These are phyloP conservation scores for Fraxinus excelsior DNA, from an alignment of 257 asterid genomes.

Conservation along the genomic window DNA sequence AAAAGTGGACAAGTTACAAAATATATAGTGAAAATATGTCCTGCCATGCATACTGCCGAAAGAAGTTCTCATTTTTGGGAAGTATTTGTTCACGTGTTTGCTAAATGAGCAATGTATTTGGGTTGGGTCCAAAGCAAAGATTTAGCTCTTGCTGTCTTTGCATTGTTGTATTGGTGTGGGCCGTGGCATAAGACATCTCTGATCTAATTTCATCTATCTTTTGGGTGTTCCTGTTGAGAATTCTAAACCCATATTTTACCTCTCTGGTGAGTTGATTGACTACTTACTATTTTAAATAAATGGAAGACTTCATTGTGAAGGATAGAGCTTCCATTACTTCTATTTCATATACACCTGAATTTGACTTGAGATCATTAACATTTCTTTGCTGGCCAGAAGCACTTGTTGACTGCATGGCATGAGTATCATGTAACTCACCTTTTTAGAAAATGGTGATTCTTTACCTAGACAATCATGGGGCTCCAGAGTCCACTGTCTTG, in stretches of 20 bases:
- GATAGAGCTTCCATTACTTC: not conserved
- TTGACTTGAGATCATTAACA: not conserved
- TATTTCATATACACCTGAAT: not conserved
- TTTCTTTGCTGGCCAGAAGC: not conserved
- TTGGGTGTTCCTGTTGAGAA: not conserved
- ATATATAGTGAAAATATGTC: not conserved
- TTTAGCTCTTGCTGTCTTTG: not conserved
- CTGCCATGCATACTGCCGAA: slow-evolving; percentile 3
- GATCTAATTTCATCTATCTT: not conserved
- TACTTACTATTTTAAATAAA: not conserved
- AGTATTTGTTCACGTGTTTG: not conserved
- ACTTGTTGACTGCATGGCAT: not conserved
- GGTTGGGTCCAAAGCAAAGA: not conserved
- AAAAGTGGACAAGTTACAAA: not conserved
- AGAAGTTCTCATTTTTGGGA: no score
- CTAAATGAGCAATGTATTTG: not conserved
- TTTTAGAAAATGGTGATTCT: not conserved
- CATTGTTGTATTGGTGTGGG: not conserved
- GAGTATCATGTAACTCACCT: not conserved
- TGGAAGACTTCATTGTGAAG: not conserved
- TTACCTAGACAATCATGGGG: not conserved
- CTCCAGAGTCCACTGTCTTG: not conserved
- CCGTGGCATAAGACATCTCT: not conserved
- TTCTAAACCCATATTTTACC: slow-evolving; percentile 1
- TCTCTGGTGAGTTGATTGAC: not conserved